Base-by-base conservation (phyloP, 2,329 filamentous ascomycete genomes). In the Paecilomyces variotii region DNA sequence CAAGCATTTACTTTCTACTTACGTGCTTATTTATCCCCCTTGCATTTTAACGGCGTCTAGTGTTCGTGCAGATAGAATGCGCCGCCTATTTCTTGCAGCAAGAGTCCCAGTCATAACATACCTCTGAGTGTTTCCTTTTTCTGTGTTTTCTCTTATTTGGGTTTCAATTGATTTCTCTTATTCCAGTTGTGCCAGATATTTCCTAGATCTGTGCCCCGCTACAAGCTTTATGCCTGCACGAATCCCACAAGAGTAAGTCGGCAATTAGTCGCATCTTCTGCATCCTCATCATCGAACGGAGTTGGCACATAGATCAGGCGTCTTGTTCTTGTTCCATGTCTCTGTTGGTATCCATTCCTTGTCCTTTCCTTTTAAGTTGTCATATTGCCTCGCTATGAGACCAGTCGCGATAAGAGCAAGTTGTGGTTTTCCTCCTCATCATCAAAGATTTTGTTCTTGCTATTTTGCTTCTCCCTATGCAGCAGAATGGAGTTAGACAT, bases 251-350 rank as follows among this genome's bases (percentile, higher is more conserved):
- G 39, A 19, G 39, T 19, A 45, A 45, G 39, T 45, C 39, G 39
- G 5, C 39, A 19, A 45, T 24, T n/a, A 45, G 39, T 45, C 39
- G 39, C 39, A 45, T 45, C 39, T 45, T 45, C 19, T 14, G 39
- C 39, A 45, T 45, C 7, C 39, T 45, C 39, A 45, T 30, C 66
- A 68, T 68, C 59, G 50, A 63, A 59, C 60, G 68, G 67, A 68
- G 68, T 70, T 56, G 60, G 62, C 58, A 57, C 59, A 62, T 56
- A 57, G 64, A 61, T 62, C 53, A 61, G 62, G 66, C 62, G 66
- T 60, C 59, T 58, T 62, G 60, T 62, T 56, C 49, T 64, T 54
- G 25, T 39, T 53, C 35, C n/a, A 57, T 59, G 57, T 55, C 50
- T 61, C 56, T 4, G 59, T 60, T 32, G 39, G n/a, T 30, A 53